These are phyloP conservation scores for Tricholoma sp. DNA, from an alignment of 768 basidiomycete species.

Conservation along the genomic window DNA sequence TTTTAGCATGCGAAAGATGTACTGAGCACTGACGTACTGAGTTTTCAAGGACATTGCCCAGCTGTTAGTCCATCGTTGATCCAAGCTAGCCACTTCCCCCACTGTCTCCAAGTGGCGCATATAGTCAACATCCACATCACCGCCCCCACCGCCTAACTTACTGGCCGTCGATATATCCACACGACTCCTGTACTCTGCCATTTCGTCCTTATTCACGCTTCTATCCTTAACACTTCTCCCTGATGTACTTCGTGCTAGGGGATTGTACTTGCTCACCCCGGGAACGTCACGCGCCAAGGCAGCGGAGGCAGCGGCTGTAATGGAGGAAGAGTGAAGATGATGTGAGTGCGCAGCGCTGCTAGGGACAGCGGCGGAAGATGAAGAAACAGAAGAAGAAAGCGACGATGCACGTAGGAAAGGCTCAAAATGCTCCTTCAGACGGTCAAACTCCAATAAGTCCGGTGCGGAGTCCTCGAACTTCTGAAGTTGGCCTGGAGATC, in stretches of 20 bases:
- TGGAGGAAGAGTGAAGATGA: conserved; percentile 71
- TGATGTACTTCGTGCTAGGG: conserved; percentile 42
- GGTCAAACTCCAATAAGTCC: conserved; percentile 86
- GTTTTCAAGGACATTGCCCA: conserved; percentile 68
- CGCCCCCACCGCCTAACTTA: conserved; percentile 50
- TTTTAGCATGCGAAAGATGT: neutral
- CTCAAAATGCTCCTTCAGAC: conserved; percentile 95
- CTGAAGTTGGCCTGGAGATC: conserved; percentile 76
- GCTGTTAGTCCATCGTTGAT: conserved; percentile 77
- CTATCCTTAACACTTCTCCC: conserved; percentile 53
- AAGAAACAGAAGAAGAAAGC: conserved; percentile 58
- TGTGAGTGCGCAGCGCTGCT: conserved; percentile 58
- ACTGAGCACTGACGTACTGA: conserved; percentile 39
- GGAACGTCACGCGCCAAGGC: conserved; percentile 86
- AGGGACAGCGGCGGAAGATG: conserved; percentile 37
- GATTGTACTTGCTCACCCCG: conserved; percentile 75
- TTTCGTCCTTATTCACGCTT: conserved; percentile 68
- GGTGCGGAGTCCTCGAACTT: conserved; percentile 83
- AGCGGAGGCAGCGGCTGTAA: conserved; percentile 86
- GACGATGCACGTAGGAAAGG: conserved; percentile 85
- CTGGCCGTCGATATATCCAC: conserved; percentile 58
- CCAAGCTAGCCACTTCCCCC: conserved; percentile 61
- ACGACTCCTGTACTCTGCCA: conserved; percentile 70
- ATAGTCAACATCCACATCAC: conserved; percentile 66
- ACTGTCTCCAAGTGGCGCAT: conserved; percentile 58